Percentiles rank a stretch among this genome's conserved stretches.
These are phyloP conservation scores for Wickerhamomyces chaumierensis DNA, from an alignment of 805 yeast genomes.

Conservation along the genomic window DNA sequence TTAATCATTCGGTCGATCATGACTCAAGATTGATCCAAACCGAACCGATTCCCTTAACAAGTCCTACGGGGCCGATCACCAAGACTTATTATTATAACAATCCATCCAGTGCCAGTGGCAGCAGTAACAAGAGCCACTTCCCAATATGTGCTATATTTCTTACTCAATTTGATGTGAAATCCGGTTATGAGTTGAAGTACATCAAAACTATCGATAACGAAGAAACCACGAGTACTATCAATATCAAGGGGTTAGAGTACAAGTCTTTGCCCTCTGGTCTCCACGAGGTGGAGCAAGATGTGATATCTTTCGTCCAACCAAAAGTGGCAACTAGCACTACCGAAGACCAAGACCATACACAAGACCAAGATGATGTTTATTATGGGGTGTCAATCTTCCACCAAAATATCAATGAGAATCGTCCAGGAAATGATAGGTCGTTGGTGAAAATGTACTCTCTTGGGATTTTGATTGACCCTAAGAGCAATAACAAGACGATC, in stretches of 20 bases:
- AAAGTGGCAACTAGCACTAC: constrained; percentile 8
- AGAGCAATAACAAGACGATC: too few relatives aligned
- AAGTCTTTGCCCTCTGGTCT: constrained; percentile 62
- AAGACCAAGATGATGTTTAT: constrained; percentile 11
- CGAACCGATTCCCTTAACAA: too few relatives aligned
- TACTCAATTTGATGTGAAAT: constrained; percentile 38
- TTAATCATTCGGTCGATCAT: too few relatives aligned
- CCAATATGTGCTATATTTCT: constrained; percentile 34
- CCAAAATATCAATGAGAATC: constrained; percentile 29
- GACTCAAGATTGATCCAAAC: too few relatives aligned
- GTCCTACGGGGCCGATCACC: too few relatives aligned
- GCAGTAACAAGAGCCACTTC: too few relatives aligned
- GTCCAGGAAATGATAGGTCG: constrained; percentile 23
- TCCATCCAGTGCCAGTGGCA: too few relatives aligned
- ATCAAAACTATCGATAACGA: constrained; percentile 19
- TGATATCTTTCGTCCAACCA: constrained; percentile 37
- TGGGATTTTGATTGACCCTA: constrained; percentile 49
- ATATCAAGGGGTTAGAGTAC: constrained; percentile 41
- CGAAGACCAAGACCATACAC: constrained; percentile 5
- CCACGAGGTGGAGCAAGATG: constrained; percentile 40
- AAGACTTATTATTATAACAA: too few relatives aligned
- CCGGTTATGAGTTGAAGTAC: constrained; percentile 41
- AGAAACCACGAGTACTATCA: too few relatives aligned
- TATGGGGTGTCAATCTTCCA: constrained; percentile 42
- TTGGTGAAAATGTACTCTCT: constrained; percentile 52